phyloP scores from a whole-genome alignment of 2,329 filamentous ascomycete species.

The Phaeosphaeria sp. region DNA sequence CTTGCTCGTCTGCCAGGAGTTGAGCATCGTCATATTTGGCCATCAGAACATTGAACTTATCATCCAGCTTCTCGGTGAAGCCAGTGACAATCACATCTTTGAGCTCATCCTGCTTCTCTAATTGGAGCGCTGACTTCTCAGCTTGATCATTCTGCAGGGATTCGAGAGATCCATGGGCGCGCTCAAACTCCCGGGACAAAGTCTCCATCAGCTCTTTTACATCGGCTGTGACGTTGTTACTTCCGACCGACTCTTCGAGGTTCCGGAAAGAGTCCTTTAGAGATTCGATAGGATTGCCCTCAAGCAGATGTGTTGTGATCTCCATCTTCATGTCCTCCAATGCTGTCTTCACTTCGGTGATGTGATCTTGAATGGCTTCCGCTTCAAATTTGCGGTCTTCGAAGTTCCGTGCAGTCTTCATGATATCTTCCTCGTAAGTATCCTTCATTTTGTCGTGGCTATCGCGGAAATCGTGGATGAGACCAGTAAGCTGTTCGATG shows the following conservation, averaged over 20 bases:
- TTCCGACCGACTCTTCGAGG: conserved; percentile 70
- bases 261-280: conserved; percentile 68
- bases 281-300: conserved; percentile 70
- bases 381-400: conserved; percentile 87
- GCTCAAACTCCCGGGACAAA: conserved; percentile 86
- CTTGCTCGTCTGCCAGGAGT: conserved; percentile 73
- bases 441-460: conserved; percentile 73
- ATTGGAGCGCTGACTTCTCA: conserved; percentile 60
- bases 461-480: conserved; percentile 59
- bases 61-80: conserved; percentile 67
- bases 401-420: conserved; percentile 77
- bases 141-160: conserved; percentile 81
- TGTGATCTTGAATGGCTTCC: conserved; percentile 75
- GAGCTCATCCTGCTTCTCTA: conserved; percentile 67
- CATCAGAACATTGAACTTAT: conserved; percentile 81
- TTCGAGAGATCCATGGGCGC: conserved; percentile 79
- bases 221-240: conserved; percentile 54
- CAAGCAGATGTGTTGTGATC: conserved; percentile 76
- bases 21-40: conserved; percentile 89
- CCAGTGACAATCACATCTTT: conserved; percentile 62
- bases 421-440: conserved; percentile 74
- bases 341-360: conserved; percentile 78
- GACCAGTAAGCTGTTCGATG: conserved; percentile 65
- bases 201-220: conserved; percentile 70
- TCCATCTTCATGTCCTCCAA: conserved; percentile 80